Percentiles rank a stretch among this genome's conserved stretches.
These are phyloP conservation scores for Sphaerulina musiva DNA, from an alignment of 2,329 filamentous ascomycete genomes.

Conservation along the genomic window DNA sequence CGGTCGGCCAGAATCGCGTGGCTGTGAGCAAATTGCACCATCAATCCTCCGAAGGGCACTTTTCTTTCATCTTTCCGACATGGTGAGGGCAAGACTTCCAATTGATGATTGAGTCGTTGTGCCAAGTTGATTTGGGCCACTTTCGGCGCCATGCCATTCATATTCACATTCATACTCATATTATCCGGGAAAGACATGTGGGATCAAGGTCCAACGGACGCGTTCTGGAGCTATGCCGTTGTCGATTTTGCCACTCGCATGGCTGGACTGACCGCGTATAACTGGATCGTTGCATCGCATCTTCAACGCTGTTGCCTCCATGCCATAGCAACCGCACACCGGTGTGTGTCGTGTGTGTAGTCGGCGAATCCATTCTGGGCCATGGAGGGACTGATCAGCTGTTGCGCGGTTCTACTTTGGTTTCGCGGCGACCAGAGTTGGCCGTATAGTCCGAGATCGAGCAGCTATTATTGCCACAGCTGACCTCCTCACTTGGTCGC, in stretches of 20 bases:
- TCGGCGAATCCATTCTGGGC: background rate
- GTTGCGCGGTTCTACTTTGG: background rate
- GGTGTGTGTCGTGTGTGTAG: background rate
- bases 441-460: background rate
- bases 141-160: no score
- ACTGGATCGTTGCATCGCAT: no score
- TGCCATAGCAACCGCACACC: background rate
- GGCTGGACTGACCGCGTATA: no score
- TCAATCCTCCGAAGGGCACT: background rate
- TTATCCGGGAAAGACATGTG: no score
- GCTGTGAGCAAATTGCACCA: slow-evolving; percentile 3
- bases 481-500: background rate
- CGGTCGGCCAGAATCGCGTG: slow-evolving; percentile 6
- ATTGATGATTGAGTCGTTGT: no score
- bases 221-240: no score
- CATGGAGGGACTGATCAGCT: background rate
- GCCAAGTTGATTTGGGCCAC: background rate
- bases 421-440: background rate
- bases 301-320: background rate
- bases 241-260: no score
- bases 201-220: no score
- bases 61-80: background rate
- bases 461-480: background rate
- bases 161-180: no score
- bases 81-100: no score